Percentiles rank a stretch among this genome's conserved stretches.
phyloP scores from a whole-genome alignment of 1,139 yeast species.

The Pichiaceae sp. region DNA sequence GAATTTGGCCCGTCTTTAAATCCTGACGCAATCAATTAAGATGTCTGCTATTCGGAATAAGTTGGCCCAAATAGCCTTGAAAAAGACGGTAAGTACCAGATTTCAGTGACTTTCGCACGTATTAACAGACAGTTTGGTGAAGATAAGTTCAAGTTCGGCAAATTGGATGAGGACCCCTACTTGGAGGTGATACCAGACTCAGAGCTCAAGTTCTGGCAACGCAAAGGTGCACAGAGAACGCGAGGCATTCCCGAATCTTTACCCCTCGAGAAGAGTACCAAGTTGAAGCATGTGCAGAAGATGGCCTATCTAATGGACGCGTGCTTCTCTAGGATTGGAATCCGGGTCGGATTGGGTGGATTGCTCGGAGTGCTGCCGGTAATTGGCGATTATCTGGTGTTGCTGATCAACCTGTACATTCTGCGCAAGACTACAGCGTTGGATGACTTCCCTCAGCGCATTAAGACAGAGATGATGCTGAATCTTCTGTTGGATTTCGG shows the following conservation, averaged over 20 bases:
- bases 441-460: conserved; percentile 49
- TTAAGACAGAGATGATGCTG: conserved; percentile 45
- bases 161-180: conserved; percentile 31
- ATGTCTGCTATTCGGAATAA: not conserved
- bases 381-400: conserved; percentile 19
- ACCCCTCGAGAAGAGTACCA: not conserved
- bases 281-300: not conserved
- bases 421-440: conserved; percentile 43
- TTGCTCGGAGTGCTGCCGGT: conserved; percentile 60
- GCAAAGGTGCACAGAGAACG: not conserved
- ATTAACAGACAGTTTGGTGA: not conserved
- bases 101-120: too few relatives aligned
- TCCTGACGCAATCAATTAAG: too few relatives aligned
- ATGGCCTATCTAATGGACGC: conserved; percentile 3
- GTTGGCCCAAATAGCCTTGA: not conserved
- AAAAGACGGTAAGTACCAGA: not conserved
- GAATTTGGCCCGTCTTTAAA: not conserved
- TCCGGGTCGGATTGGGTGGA: conserved; percentile 58
- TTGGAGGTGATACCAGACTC: conserved; percentile 36
- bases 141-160: conserved; percentile 5
- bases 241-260: conserved; percentile 2
- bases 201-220: conserved; percentile 22
- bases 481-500: conserved; percentile 60
- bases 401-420: conserved; percentile 36
- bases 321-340: conserved; percentile 2